phyloP scores from a whole-genome alignment of 2,329 filamentous ascomycete genomes.

The Neofusicoccum cordaticola region DNA sequence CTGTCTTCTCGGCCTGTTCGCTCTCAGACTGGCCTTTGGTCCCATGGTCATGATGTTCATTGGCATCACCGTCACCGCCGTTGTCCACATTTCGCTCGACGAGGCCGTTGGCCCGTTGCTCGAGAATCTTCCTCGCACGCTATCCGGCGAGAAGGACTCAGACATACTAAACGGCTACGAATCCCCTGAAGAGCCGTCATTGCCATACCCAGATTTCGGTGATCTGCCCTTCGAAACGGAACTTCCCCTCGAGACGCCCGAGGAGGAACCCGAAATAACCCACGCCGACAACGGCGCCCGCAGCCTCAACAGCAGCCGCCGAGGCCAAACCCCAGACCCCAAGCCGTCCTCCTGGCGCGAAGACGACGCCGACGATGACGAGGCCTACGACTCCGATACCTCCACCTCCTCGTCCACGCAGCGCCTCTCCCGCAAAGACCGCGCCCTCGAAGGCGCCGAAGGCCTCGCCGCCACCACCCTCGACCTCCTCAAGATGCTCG shows the following conservation, averaged over 20 bases:
- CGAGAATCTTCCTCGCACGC: constrained; percentile 85
- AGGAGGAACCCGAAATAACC: not conserved
- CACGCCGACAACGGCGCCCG: not conserved
- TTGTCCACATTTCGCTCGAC: constrained; percentile 81
- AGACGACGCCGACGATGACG: not conserved
- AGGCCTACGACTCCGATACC: not conserved
- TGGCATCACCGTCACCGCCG: constrained; percentile 63
- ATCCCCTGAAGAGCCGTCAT: not conserved
- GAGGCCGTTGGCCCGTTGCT: constrained; percentile 79
- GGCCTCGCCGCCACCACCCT: not conserved
- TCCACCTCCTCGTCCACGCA: not conserved
- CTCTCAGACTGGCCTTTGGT: constrained; percentile 65
- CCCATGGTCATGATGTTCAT: constrained; percentile 87
- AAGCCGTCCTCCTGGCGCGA: not conserved
- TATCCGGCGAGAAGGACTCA: constrained; percentile 94
- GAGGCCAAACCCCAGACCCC: not conserved
- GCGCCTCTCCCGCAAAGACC: not conserved
- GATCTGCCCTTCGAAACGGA: not conserved
- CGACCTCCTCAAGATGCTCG: constrained; percentile 5
- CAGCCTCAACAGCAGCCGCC: not conserved
- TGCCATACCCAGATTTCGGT: not conserved
- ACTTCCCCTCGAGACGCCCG: not conserved
- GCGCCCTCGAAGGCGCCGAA: constrained; percentile 12
- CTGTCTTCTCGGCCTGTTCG: constrained; percentile 84
- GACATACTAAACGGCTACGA: constrained; percentile 49